phyloP scores from a whole-genome alignment of 139 green algal species.

The Gonium pectorale region DNA sequence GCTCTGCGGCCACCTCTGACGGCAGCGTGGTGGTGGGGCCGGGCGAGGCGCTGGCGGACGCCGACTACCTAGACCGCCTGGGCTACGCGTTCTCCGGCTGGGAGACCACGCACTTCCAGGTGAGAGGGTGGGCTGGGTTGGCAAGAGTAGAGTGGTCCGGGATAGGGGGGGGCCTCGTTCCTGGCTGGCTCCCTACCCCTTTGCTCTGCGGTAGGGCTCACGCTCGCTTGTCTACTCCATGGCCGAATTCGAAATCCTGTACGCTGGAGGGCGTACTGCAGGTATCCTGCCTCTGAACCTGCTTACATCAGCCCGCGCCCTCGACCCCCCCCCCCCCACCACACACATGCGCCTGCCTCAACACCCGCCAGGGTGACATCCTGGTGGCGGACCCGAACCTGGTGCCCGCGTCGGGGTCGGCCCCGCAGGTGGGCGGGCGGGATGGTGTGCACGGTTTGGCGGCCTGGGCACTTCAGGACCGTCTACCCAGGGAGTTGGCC shows the following conservation, averaged over 20 bases:
- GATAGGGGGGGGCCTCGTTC: not conserved
- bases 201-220: not conserved
- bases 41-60: not conserved
- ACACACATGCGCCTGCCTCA: not conserved
- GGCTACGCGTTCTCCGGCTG: not conserved
- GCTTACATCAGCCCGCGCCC: not conserved
- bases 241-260: not conserved
- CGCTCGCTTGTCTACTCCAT: not conserved
- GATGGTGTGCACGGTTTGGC: too few species aligned
- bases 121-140: not conserved
- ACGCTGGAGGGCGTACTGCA: too few species aligned
- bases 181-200: not conserved
- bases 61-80: slow-evolving; percentile 3
- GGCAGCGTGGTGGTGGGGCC: not conserved
- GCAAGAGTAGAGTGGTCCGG: not conserved
- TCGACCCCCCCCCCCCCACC: not conserved
- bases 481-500: too few species aligned
- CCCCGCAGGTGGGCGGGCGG: slow-evolving; percentile 6
- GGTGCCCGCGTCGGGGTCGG: not conserved
- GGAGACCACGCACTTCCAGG: slow-evolving; percentile 44
- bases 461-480: too few species aligned
- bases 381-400: slow-evolving; percentile 1
- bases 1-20: not conserved
- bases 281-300: not conserved
- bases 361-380: not conserved